Percentiles rank a stretch among this genome's conserved stretches.
These are phyloP conservation scores for Lavandula angustifolia DNA, from an alignment of 257 asterid genomes.

Conservation along the genomic window DNA sequence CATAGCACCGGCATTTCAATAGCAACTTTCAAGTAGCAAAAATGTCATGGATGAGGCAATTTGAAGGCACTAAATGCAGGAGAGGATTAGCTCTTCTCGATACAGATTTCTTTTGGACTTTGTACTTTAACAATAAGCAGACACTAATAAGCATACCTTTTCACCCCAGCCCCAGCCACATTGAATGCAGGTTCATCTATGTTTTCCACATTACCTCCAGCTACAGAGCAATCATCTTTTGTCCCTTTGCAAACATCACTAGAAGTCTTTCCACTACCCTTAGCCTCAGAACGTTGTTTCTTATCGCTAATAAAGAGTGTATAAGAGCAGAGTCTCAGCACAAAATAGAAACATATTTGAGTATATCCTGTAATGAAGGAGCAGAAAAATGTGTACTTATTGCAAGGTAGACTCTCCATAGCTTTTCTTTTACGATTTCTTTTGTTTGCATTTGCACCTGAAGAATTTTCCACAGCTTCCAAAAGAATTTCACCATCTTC, in stretches of 20 bases:
- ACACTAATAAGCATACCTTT: constrained; percentile 43
- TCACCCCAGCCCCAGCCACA: constrained; percentile 27
- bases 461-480: constrained; percentile 40
- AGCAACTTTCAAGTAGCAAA: not conserved
- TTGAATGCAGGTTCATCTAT: constrained; percentile 37
- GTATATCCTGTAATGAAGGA: not conserved
- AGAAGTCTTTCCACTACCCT: constrained; percentile 34
- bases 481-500: constrained; percentile 35
- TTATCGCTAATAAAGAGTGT: constrained; percentile 49
- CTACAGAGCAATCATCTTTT: constrained; percentile 34
- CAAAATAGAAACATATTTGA: constrained; percentile 2
- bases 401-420: constrained; percentile 46
- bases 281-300: constrained; percentile 51
- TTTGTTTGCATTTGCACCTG: constrained; percentile 38
- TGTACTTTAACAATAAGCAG: constrained; percentile 6
- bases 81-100: not conserved
- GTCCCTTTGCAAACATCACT: constrained; percentile 39
- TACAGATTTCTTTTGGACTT: not conserved
- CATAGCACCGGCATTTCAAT: not conserved
- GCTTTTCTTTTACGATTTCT: constrained; percentile 70
- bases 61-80: not conserved
- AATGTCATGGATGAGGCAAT: constrained; percentile 1
- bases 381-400: constrained; percentile 47
- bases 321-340: constrained; percentile 22
- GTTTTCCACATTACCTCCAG: constrained; percentile 34